Evolutionary conservation across 495 filamentous ascomycete species (phyloP), one percentile per base, ranked within the genome.

Genomic region (Penicillium herquei): DNA sequence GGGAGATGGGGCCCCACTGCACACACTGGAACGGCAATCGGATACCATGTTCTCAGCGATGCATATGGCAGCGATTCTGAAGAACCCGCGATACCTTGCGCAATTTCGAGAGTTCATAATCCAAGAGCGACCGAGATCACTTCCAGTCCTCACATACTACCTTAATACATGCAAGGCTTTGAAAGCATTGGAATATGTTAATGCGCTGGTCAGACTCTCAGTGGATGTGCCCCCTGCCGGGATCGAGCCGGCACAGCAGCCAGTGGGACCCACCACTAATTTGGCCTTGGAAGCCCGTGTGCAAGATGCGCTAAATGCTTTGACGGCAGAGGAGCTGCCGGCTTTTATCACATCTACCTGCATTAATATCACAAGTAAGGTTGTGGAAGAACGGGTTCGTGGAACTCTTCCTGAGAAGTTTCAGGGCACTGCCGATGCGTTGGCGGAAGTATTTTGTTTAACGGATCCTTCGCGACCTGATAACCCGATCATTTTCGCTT

Each of bases 401-500:
- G 68, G 67, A 37, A 70, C 67, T 1, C 58, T 73, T 3, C 68
- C 67, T 1, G 61, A 62, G 0, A 71, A 70, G 52, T 71, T 75
- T 81, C 34, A 75, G 69, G 51, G 81, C 78, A 58, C 86, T 21
- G 83, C 85, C 6, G 87, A 91, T 62, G 87, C 86, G 3, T 63
- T 91, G 47, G 86, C 84, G 1, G 87, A 91, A 63, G 86, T 87
- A 1, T 91, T 91, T 60, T 90, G 87, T 67, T 68, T 91, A 55
- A 87, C 86, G 9, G 89, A 92, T 71, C 88, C 89, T 6, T 84
- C 84, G 13, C 73, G 86, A 55, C 75, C 79, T 6, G 89, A 87
- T 65, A 89, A 91, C 66, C 89, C 87, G 8, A 86, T 92, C 51
- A 79, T 91, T 1, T 90, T 91, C 72, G 84, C 86, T 26, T 90